Base-by-base conservation (phyloP, 2,329 filamentous ascomycete species). In the Dactylella cylindrospora region DNA sequence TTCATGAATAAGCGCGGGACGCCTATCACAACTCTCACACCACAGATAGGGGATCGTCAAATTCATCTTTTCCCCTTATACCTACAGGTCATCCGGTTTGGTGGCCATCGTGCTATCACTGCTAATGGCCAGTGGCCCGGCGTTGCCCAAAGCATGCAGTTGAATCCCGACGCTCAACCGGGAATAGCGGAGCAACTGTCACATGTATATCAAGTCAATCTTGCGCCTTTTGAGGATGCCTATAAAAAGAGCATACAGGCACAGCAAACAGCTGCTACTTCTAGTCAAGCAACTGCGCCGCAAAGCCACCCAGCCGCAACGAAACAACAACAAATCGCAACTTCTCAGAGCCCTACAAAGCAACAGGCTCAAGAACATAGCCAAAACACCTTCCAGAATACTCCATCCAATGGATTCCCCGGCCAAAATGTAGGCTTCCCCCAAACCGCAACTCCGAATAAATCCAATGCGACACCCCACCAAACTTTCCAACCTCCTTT, bases 61-160 rank as follows among this genome's bases (percentile, higher is more conserved):
- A 77, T 97, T 29, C 85, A 85, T 68, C 74, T 96, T 9, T 81
- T 88, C 70, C 80, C 84, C 62, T 77, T 97, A 2, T 97, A 94
- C 72, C 82, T 85, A 62, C 77, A 82, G 0, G 87, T 95, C 1
- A 80, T 84, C 67, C 90, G 86, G 68, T 78, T 81, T 66, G 88
- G 87, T 19, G 90, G 90, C 3, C 93, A 85, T 52, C 86, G 85
- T 67, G 82, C 79, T 61, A 82, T 94, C 2, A 84, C 82, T 0
- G 79, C 80, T 19, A 77, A 77, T 19, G 87, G 88, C 65, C 78
- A 79, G 54, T 97, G 93, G 93, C 76, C 78, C 1, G 79, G 83
- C 43, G 77, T 96, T 50, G 84, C 88, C 1, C 80, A 82, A 54
- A 75, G 79, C 23, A 72, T 90, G 41, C 79, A 80, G 3, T 81